A percentile compares a stretch with the other conserved stretches of the same genome.
Evolutionary conservation across 306 rosid species (phyloP).

Genomic region (Malus sylvestris): DNA sequence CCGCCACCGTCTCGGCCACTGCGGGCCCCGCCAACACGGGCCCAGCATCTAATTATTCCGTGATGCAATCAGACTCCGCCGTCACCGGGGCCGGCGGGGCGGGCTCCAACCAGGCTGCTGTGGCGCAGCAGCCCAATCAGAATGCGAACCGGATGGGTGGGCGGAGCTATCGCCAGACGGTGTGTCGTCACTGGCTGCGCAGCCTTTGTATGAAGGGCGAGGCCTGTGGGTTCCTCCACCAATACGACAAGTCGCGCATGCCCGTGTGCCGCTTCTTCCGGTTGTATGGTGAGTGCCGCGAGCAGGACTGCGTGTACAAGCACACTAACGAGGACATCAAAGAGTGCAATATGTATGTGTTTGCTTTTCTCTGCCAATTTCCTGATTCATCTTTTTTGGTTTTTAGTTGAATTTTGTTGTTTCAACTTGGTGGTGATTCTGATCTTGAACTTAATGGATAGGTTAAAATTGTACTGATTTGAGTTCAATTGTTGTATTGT

Average conservation of each 20-base stretch:
- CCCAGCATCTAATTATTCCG: constrained; percentile 36
- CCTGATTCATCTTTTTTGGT: not conserved
- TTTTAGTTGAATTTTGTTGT: not conserved
- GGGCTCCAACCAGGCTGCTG: constrained; percentile 6
- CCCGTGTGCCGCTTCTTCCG: constrained; percentile 93
- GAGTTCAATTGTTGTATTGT: not conserved
- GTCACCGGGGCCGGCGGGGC: not conserved
- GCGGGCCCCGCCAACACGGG: constrained; percentile 35
- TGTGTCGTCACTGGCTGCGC: constrained; percentile 96
- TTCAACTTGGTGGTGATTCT: not conserved
- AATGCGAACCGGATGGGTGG: constrained; percentile 31
- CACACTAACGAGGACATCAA: constrained; percentile 97
- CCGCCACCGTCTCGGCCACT: constrained; percentile 29
- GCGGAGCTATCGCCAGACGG: constrained; percentile 95
- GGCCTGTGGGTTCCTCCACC: constrained; percentile 94
- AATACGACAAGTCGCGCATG: constrained; percentile 95
- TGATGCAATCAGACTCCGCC: constrained; percentile 36
- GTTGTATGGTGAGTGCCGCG: constrained; percentile 89
- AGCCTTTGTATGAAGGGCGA: constrained; percentile 97
- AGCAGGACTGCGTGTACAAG: constrained; percentile 95
- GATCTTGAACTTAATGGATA: not conserved
- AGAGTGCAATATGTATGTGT: constrained; percentile 89
- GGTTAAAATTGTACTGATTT: not conserved
- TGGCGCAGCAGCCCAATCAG: constrained; percentile 4
- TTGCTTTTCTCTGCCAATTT: not conserved